Evolutionary conservation across 164 flowering plant species (phyloP).

Genomic region (Stephania japonica): DNA sequence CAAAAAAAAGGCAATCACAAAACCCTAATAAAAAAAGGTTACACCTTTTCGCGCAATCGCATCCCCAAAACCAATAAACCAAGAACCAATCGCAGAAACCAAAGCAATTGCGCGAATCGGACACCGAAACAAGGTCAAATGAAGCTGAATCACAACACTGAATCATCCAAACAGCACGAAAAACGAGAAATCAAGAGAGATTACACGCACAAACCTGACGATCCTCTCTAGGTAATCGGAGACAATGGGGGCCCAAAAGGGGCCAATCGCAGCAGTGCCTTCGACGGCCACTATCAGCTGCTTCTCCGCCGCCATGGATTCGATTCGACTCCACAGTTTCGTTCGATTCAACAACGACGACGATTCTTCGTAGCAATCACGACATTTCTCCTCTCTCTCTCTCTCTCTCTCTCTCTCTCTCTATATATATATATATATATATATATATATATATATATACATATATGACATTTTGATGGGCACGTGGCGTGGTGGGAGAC

Average conservation of each 20-base stretch:
- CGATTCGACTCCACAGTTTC: background rate
- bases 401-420: background rate
- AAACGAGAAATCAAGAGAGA: background rate
- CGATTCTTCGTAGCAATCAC: background rate
- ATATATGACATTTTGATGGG: background rate
- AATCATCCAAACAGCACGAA: background rate
- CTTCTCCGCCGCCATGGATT: conserved; percentile 46
- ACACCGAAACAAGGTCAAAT: background rate
- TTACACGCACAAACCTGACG: conserved; percentile 39
- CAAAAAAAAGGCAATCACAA: background rate
- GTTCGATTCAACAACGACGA: background rate
- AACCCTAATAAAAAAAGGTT: background rate
- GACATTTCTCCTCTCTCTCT: background rate
- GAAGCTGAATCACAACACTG: background rate
- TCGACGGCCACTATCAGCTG: conserved; percentile 82
- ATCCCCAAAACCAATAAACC: background rate
- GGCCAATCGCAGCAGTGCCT: conserved; percentile 93
- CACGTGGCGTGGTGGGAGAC: background rate
- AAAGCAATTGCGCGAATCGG: background rate
- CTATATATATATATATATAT: background rate
- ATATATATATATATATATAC: too few species aligned
- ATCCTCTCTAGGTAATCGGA: conserved; percentile 88
- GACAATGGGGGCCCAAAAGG: conserved; percentile 60
- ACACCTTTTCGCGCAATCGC: background rate
- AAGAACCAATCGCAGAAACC: too few species aligned